These are phyloP conservation scores for Microbotryomycetes sp. DNA, from an alignment of 1,284 basidiomycete species.

Conservation along the genomic window DNA sequence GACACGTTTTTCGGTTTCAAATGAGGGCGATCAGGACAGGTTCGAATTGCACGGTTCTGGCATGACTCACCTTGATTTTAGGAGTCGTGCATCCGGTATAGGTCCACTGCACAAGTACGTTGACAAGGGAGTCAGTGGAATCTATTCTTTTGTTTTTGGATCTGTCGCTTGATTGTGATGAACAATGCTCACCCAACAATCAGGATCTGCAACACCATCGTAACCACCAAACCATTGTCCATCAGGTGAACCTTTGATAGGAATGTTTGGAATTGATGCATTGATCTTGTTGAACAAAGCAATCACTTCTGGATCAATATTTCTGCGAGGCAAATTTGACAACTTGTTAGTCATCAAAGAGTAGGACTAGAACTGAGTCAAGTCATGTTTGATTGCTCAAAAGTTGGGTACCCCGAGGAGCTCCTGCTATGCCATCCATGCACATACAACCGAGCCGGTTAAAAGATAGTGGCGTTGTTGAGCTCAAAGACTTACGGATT, in stretches of 20 bases:
- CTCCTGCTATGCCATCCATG: too few species aligned
- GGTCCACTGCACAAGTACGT: conserved; percentile 40
- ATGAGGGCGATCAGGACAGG: conserved; percentile 31
- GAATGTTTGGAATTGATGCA: conserved; percentile 30
- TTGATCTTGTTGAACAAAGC: conserved; percentile 31
- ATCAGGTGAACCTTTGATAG: conserved; percentile 26
- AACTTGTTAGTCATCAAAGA: too few species aligned
- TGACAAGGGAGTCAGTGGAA: not conserved
- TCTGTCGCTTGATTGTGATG: too few species aligned
- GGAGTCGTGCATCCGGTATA: conserved; percentile 38
- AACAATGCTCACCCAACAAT: conserved; percentile 14
- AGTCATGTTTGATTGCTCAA: too few species aligned
- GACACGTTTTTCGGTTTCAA: conserved; percentile 27
- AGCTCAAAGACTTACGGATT: not conserved
- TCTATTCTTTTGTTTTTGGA: too few species aligned
- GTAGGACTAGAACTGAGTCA: too few species aligned
- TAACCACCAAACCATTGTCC: conserved; percentile 14
- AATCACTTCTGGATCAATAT: not conserved
- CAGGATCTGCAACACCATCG: not conserved
- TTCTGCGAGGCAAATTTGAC: too few species aligned
- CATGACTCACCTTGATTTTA: conserved; percentile 12
- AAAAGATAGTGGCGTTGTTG: not conserved
- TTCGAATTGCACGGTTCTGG: too few species aligned
- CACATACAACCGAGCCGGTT: too few species aligned
- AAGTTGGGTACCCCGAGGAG: too few species aligned